phyloP scores from a whole-genome alignment of 1,284 basidiomycete genomes.

The Ganoderma resinaceum region DNA sequence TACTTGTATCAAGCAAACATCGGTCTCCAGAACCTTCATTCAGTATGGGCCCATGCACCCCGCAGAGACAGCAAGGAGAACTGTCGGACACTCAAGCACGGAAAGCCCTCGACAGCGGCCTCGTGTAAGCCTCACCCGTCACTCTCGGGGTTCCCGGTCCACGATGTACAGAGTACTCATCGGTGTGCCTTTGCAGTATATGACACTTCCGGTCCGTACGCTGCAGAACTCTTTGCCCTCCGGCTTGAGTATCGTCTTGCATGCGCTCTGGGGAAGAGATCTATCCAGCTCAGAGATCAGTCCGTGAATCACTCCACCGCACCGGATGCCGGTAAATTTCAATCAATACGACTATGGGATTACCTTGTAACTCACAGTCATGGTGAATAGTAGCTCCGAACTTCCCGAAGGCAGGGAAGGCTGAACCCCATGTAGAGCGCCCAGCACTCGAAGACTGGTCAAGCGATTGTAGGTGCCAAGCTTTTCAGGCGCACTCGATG shows the following conservation, averaged over 20 bases:
- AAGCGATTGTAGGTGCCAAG: not conserved
- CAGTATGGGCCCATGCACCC: slow-evolving; percentile 5
- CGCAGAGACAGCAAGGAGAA: not conserved
- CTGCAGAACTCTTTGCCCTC: not conserved
- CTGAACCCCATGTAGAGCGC: not conserved
- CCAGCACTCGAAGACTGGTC: slow-evolving; percentile 6
- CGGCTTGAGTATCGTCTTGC: slow-evolving; percentile 2
- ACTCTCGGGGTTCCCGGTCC: not conserved
- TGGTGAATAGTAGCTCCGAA: too few relatives aligned
- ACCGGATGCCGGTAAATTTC: not conserved
- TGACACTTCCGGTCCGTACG: not conserved
- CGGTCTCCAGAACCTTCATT: slow-evolving; percentile 2
- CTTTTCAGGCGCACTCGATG: not conserved
- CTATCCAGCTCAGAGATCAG: not conserved
- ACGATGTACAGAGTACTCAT: not conserved
- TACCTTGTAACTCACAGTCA: not conserved
- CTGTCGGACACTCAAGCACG: not conserved
- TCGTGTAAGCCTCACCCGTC: not conserved
- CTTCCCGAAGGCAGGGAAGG: not conserved
- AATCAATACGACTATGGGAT: not conserved
- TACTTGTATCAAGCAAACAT: slow-evolving; percentile 7
- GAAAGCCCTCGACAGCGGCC: not conserved
- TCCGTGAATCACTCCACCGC: not conserved
- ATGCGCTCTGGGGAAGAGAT: slow-evolving; percentile 2
- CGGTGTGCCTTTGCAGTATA: not conserved